Conservation (phyloP, 257 asterid genomes). For the Penstemon barbatus region DNA sequence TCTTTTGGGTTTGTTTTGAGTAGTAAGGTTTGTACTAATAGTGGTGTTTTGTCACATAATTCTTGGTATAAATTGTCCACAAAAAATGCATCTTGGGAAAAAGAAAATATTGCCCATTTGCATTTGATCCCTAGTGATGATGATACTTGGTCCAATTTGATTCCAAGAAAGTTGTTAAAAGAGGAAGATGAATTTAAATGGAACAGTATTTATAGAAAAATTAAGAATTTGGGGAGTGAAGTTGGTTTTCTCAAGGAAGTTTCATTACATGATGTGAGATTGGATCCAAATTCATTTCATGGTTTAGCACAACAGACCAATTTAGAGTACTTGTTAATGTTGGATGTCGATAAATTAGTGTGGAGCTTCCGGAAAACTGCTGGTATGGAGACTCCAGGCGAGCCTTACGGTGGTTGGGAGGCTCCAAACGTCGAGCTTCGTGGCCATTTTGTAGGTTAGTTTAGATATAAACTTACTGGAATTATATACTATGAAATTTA, state of each 20-base stretch:
- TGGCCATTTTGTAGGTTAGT: conserved; percentile 95
- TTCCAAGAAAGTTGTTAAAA: conserved; percentile 69
- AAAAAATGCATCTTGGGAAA: conserved; percentile 51
- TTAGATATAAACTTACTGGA: background rate
- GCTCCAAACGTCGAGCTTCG: conserved; percentile 68
- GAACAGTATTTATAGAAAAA: conserved; percentile 49
- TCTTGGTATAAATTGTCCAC: conserved; percentile 53
- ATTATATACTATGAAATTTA: conserved; percentile 3
- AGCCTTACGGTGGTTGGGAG: conserved; percentile 96
- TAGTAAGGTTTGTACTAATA: conserved; percentile 67
- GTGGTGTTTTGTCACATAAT: conserved; percentile 61
- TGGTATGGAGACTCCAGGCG: conserved; percentile 66
- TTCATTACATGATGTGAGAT: conserved; percentile 66
- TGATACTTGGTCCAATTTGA: conserved; percentile 55
- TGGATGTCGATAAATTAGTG: conserved; percentile 77
- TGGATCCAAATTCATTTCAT: conserved; percentile 64
- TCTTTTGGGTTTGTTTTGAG: conserved; percentile 43
- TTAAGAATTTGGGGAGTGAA: conserved; percentile 41
- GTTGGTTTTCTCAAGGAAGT: conserved; percentile 58
- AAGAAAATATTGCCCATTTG: conserved; percentile 54
- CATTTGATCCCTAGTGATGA: conserved; percentile 78
- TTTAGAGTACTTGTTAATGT: conserved; percentile 81
- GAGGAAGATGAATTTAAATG: conserved; percentile 62
- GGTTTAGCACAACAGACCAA: conserved; percentile 89
- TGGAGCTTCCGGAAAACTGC: conserved; percentile 93